phyloP scores from a whole-genome alignment of 73 alveolate genomes.

The Symbiodinium natans region DNA sequence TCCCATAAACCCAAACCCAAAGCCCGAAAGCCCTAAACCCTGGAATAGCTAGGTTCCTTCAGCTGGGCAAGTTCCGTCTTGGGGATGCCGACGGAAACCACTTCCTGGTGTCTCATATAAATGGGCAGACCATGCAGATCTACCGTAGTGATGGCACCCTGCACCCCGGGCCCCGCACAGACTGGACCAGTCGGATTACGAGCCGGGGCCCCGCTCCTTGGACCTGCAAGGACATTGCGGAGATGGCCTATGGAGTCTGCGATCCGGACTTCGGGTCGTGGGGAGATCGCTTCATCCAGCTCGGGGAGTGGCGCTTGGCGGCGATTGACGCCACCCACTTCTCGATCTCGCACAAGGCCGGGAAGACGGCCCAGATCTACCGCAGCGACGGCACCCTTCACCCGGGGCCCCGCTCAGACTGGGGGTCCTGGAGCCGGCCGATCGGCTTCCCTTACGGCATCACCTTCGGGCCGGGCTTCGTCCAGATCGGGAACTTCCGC shows the following conservation, averaged over 20 bases:
- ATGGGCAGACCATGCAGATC: not conserved
- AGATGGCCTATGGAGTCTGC: not conserved
- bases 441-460: not conserved
- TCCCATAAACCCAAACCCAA: too few relatives aligned
- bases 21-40: not conserved
- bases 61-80: conserved; percentile 26
- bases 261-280: not conserved
- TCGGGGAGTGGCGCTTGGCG: conserved; percentile 4
- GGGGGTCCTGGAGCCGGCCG: not conserved
- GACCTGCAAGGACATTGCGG: not conserved
- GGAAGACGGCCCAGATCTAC: not conserved
- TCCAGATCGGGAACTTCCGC: not conserved
- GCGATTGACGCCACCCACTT: conserved; percentile 5
- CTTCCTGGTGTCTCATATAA: not conserved
- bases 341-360: not conserved
- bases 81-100: not conserved
- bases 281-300: not conserved
- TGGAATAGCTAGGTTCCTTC: not conserved
- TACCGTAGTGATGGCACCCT: not conserved
- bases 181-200: not conserved
- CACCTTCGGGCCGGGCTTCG: not conserved
- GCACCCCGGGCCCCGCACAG: not conserved
- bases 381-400: not conserved
- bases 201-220: not conserved
- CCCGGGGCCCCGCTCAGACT: not conserved